Base-by-base conservation (phyloP, 352 stramenopile species). In the Globisporangium abappressorium region DNA sequence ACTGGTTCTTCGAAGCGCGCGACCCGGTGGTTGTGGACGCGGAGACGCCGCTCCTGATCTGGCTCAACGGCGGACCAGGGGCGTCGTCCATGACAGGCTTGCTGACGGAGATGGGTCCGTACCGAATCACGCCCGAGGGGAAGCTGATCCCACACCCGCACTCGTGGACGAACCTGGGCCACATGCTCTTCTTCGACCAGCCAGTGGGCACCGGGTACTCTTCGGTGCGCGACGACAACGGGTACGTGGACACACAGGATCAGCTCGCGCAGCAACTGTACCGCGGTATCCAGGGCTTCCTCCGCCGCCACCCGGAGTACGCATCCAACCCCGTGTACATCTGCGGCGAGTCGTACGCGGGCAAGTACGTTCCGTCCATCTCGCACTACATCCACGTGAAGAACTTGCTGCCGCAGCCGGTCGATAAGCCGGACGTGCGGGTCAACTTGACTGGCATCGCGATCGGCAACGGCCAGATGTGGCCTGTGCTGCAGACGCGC, bases 291-390 rank as follows among this genome's bases (percentile, higher is more conserved):
- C 84, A 93, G 64, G 76, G 82, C 26, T 99, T 99, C 72, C 91
- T 96, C 46, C 71, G 78, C 43, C 79, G 95, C 14, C 94, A 99
- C 46, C 87, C 85, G 0, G 83, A 92, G 70, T 95, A 93, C 73
- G 74, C 91, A 5, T 57, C 56, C 69, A 85, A 84, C 36, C 80
- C 78, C 8, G 51, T 92, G 64, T 90, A 79, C 46, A 70, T 91
- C 12, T 95, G 84, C 26, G 90, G 97, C 61, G 97, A 99, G 79
- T 98, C 89, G 36, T 98, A 99, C 76, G 97, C 97, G 3, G 97
- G 97, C 34, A 98, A 99, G 77, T 99, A 98, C 74, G 98, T 98
- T 49, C 94, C 96, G 18, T 92, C 82, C 55, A 97, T 99, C 77
- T 87, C 97, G 65, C 78, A 94, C 72, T 96, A 97, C 69, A 98